phyloP scores from a whole-genome alignment of 1,284 basidiomycete species.

The Moesziomyces globuligerus region DNA sequence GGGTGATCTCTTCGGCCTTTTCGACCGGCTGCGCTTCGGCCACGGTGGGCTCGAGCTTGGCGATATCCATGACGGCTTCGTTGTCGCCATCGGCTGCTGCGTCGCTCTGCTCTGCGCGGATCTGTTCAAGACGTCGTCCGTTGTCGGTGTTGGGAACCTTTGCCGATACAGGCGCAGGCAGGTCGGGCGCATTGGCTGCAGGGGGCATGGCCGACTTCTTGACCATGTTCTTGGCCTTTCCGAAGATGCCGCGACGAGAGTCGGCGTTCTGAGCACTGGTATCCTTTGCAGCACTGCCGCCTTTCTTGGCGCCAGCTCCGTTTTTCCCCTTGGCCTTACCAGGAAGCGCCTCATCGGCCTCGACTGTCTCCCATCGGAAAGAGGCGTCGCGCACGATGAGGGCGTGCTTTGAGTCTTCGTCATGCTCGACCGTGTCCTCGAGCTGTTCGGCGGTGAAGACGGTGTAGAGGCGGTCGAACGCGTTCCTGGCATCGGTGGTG shows the following conservation, averaged over 20 bases:
- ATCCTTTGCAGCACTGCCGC: slow-evolving; percentile 3
- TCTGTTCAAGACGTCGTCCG: slow-evolving; percentile 25
- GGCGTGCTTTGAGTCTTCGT: slow-evolving; percentile 63
- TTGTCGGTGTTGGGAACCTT: slow-evolving; percentile 26
- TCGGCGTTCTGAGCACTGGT: not conserved
- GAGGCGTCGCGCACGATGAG: slow-evolving; percentile 39
- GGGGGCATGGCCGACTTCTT: slow-evolving; percentile 21
- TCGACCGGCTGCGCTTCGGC: slow-evolving; percentile 23
- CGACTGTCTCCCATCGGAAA: slow-evolving; percentile 56
- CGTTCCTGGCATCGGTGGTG: slow-evolving; percentile 62
- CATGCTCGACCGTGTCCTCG: slow-evolving; percentile 77
- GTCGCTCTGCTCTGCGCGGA: slow-evolving; percentile 40
- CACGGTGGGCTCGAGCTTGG: slow-evolving; percentile 25
- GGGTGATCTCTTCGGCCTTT: slow-evolving; percentile 15
- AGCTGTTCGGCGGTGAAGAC: slow-evolving; percentile 76
- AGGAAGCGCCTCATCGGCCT: slow-evolving; percentile 33
- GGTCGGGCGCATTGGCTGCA: slow-evolving; percentile 26
- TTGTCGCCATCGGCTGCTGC: slow-evolving; percentile 24
- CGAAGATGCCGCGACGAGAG: slow-evolving; percentile 19
- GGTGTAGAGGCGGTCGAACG: slow-evolving; percentile 58
- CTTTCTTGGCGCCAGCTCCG: slow-evolving; percentile 20
- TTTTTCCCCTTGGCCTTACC: slow-evolving; percentile 27
- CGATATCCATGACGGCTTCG: slow-evolving; percentile 27
- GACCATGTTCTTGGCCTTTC: slow-evolving; percentile 36
- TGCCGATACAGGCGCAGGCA: slow-evolving; percentile 27